Conservation (phyloP, 371 early-diverging fungal genomes). For the Dinochytrium kinnereticum region DNA sequence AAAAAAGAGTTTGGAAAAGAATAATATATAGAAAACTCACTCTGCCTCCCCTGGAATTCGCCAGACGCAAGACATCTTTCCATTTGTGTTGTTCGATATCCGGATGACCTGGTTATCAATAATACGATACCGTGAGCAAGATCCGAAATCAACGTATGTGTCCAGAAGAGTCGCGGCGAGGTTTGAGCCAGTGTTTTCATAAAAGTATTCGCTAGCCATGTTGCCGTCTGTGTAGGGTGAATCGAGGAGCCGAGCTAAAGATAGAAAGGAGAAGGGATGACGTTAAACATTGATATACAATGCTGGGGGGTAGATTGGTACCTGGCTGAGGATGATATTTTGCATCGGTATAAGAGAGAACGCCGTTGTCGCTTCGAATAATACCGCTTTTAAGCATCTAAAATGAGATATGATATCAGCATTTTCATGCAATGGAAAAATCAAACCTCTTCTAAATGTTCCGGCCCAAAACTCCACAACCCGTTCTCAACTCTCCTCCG, state of each 20-base stretch:
- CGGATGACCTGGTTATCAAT: conserved; percentile 48
- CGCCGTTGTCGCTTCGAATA: conserved; percentile 41
- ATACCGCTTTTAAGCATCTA: conserved; percentile 53
- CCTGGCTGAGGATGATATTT: conserved; percentile 7
- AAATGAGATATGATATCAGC: not conserved
- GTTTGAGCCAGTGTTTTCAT: conserved; percentile 43
- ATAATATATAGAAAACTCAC: too few relatives aligned
- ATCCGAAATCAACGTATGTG: conserved; percentile 55
- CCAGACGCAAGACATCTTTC: conserved; percentile 61
- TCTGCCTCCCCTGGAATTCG: conserved; percentile 41
- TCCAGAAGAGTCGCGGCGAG: conserved; percentile 47
- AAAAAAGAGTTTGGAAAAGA: too few relatives aligned
- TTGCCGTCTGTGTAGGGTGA: conserved; percentile 42
- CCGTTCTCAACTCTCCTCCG: conserved; percentile 47
- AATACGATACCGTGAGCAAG: conserved; percentile 52
- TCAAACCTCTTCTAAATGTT: conserved; percentile 56
- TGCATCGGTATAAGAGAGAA: conserved; percentile 33
- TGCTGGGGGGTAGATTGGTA: not conserved
- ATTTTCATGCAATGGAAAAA: not conserved
- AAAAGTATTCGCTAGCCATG: conserved; percentile 52
- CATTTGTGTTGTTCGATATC: conserved; percentile 52
- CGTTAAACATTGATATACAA: too few relatives aligned
- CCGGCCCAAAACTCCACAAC: conserved; percentile 52
- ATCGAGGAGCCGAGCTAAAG: conserved; percentile 28
- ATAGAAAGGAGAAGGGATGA: too few relatives aligned